Evolutionary conservation across 2,329 filamentous ascomycete genomes (phyloP).

Genomic region (Ophiocordyceps sinensis): DNA sequence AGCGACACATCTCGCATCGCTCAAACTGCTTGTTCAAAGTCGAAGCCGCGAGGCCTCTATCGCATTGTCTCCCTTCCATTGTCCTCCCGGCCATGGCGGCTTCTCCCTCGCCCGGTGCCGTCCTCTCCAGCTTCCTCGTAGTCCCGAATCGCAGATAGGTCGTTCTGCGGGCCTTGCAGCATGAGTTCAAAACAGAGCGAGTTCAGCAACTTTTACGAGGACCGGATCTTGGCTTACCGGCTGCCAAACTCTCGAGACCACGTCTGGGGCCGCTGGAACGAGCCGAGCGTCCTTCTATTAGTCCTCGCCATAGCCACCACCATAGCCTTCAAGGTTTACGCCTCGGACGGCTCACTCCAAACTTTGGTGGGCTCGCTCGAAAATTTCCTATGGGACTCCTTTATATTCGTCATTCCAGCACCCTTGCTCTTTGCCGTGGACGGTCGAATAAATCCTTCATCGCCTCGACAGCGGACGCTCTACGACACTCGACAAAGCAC

Average conservation of each 20-base stretch:
- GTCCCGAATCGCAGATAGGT: slow-evolving; percentile 6
- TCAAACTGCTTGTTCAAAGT: too few relatives aligned
- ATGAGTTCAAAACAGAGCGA: slow-evolving; percentile 19
- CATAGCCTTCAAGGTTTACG: slow-evolving; percentile 19
- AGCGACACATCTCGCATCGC: too few relatives aligned
- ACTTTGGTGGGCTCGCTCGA: slow-evolving; percentile 11
- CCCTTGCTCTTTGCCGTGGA: slow-evolving; percentile 42
- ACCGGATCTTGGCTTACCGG: slow-evolving; percentile 18
- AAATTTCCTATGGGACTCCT: slow-evolving; percentile 43
- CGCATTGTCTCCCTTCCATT: not conserved
- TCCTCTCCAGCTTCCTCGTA: not conserved
- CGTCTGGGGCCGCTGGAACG: slow-evolving; percentile 17
- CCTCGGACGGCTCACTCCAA: slow-evolving; percentile 16
- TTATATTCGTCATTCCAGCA: slow-evolving; percentile 43
- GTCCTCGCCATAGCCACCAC: slow-evolving; percentile 17
- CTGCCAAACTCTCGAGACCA: slow-evolving; percentile 12
- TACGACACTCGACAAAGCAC: slow-evolving; percentile 22
- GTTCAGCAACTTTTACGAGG: slow-evolving; percentile 21
- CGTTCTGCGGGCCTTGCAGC: slow-evolving; percentile 10
- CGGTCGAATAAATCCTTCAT: slow-evolving; percentile 34
- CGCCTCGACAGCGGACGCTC: slow-evolving; percentile 22
- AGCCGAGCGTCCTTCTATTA: slow-evolving; percentile 21
- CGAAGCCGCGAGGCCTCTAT: not conserved
- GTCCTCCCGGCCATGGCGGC: slow-evolving; percentile 9
- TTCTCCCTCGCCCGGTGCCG: slow-evolving; percentile 3